phyloP scores from a whole-genome alignment of 139 green algal species.

The Penium margaritaceum region DNA sequence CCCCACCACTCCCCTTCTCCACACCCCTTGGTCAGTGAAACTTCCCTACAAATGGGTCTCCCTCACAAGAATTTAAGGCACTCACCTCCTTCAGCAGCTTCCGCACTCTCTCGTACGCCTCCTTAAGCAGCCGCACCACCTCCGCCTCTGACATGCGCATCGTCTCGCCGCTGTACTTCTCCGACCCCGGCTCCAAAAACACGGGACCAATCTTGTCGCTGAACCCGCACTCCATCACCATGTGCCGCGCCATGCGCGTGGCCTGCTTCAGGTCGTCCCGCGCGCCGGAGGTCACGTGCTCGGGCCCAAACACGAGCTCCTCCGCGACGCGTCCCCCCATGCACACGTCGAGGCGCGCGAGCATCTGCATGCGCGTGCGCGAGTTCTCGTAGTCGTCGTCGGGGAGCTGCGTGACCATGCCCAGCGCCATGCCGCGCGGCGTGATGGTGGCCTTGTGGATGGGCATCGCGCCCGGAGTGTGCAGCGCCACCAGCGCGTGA shows the following conservation, averaged over 20 bases:
- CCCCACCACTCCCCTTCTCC: no score
- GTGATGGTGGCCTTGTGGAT: constrained; percentile 85
- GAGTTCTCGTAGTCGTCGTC: constrained; percentile 68
- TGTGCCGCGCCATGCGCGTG: constrained; percentile 54
- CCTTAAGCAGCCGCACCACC: constrained; percentile 58
- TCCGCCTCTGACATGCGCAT: constrained; percentile 69
- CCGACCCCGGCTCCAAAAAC: constrained; percentile 15
- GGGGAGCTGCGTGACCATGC: constrained; percentile 88
- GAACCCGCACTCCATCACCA: constrained; percentile 50
- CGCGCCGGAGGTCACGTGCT: constrained; percentile 61
- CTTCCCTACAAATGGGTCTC: no score
- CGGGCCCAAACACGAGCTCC: constrained; percentile 78
- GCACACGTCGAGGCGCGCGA: constrained; percentile 89
- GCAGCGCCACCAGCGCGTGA: constrained; percentile 83
- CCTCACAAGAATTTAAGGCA: no score
- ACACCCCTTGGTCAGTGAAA: no score
- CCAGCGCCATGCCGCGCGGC: constrained; percentile 80
- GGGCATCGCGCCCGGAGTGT: constrained; percentile 66
- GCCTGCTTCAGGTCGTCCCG: constrained; percentile 71
- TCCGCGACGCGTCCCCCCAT: constrained; percentile 90
- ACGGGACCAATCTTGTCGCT: constrained; percentile 44
- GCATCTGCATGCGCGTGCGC: constrained; percentile 72
- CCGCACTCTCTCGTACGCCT: constrained; percentile 77
- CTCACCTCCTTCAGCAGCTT: constrained; percentile 52
- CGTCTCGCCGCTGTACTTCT: constrained; percentile 54